Percentiles rank a stretch among this genome's conserved stretches.
These are phyloP conservation scores for Selenicereus undatus DNA, from an alignment of 148 eudicot species.

Conservation along the genomic window DNA sequence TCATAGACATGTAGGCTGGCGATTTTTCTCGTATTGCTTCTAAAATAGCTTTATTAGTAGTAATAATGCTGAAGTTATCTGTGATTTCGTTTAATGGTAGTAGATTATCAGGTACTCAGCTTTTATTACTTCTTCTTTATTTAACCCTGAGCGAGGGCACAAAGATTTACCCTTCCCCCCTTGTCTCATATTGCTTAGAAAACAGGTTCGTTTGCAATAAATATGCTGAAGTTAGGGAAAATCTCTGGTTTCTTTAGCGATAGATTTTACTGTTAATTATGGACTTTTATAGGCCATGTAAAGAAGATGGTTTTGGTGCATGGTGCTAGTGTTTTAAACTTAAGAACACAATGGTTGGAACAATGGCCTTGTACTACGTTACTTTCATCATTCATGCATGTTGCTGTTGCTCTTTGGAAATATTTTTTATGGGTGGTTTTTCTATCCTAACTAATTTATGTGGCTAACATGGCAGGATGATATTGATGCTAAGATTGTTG, in stretches of 20 bases:
- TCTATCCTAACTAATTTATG: conserved; percentile 14
- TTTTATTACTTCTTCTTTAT: no score
- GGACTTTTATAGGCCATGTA: background rate
- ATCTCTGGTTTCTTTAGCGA: background rate
- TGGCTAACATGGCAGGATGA: conserved; percentile 56
- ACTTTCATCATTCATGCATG: background rate
- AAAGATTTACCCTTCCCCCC: no score
- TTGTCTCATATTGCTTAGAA: background rate
- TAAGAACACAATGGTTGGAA: no score
- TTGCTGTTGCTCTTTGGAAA: conserved; percentile 8
- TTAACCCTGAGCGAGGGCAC: no score
- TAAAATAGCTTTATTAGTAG: background rate
- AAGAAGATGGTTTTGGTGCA: background rate
- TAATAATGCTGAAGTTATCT: background rate
- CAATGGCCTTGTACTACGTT: background rate
- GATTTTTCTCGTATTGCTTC: background rate
- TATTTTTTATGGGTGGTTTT: background rate
- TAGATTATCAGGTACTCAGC: background rate
- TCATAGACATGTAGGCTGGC: background rate
- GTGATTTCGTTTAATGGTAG: background rate
- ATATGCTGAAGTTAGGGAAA: background rate
- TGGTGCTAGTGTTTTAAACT: background rate
- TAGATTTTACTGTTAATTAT: background rate
- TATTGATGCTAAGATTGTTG: conserved; percentile 70
- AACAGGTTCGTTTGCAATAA: background rate